Evolutionary conservation across 2,329 filamentous ascomycete species (phyloP), one percentile per base, ranked within the genome.

Genomic region (Monosporascus sp.): DNA sequence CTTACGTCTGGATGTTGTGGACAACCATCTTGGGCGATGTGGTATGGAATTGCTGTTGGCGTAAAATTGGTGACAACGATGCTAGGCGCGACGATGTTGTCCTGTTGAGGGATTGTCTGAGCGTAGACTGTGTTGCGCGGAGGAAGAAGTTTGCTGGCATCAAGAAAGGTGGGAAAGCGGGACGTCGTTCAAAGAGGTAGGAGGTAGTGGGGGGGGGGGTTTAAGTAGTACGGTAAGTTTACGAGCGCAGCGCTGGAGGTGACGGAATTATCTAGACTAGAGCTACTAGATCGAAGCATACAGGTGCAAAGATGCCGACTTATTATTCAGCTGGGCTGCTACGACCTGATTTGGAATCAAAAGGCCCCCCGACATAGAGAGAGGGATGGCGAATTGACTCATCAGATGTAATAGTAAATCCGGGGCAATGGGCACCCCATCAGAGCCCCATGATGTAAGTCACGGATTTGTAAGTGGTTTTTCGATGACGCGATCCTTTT

Each of bases 11-110:
- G 54, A 74, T 58, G 62, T 68, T 70, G 67, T 74, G 71, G 62
- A 75, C 67, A 60, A 67, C 69, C 73, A 75, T 75, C 54, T 67
- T 75, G 69, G 71, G 67, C 56, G 57, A 61, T n/a, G 67, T 70
- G 41, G 69, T 65, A 50, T 72, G 70, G 57, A 75, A 75, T 41
- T 68, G 59, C 58, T 64, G 43, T 46, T 24, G n/a, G 6, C 41
- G 41, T 44, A 44, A 25, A 5, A 20, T 44, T 41, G n/a, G 18
- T 25, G 59, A 31, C 50, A 56, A 20, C 18, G n/a, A 15, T 44
- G 59, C 22, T 50, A 56, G 48, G 44, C 57, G 56, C 27, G 54
- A 54, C 54, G 56, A 54, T 37, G 52, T 14, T 41, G 59, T 50
- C 55, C 54, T 54, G 50, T 56, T 22, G n/a, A 60, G 38, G 50